A percentile compares a stretch with the other conserved stretches of the same genome.
These are phyloP conservation scores for Kockovaella imperatae DNA, from an alignment of 768 basidiomycete genomes.

Conservation along the genomic window DNA sequence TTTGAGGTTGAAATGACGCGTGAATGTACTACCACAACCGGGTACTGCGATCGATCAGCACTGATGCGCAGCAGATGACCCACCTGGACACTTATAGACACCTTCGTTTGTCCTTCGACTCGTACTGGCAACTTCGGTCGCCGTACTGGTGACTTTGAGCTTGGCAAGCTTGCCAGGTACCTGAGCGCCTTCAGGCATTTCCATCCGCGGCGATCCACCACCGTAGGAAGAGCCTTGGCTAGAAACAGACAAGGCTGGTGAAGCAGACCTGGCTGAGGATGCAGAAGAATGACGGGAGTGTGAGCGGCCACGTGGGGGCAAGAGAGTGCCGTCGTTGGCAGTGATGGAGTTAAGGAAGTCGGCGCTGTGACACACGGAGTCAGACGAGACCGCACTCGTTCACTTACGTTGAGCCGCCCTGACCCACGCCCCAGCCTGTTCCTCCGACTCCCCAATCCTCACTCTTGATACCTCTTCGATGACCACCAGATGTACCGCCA, in stretches of 20 bases:
- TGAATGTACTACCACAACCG: conserved; percentile 82
- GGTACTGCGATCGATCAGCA: conserved; percentile 52
- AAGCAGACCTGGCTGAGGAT: conserved; percentile 30
- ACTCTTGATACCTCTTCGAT: conserved; percentile 55
- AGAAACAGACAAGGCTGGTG: conserved; percentile 32
- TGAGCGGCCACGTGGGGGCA: conserved; percentile 28
- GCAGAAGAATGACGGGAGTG: conserved; percentile 34
- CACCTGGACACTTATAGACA: conserved; percentile 63
- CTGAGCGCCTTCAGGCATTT: conserved; percentile 21
- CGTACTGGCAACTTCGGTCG: conserved; percentile 79
- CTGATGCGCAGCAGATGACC: conserved; percentile 4
- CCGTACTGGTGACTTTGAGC: conserved; percentile 81
- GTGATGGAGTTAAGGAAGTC: conserved; percentile 39
- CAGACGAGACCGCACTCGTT: not conserved
- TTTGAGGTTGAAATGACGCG: conserved; percentile 84
- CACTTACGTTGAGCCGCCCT: conserved; percentile 36
- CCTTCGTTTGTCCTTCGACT: conserved; percentile 81
- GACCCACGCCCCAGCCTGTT: conserved; percentile 33
- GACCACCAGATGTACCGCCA: conserved; percentile 44
- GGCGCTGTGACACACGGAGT: conserved; percentile 10
- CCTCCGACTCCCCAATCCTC: conserved; percentile 52
- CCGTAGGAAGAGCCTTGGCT: conserved; percentile 30
- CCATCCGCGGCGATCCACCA: conserved; percentile 23
- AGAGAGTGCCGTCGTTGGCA: conserved; percentile 32
- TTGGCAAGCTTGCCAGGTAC: conserved; percentile 50